Percentiles rank a stretch among this genome's conserved stretches.
Evolutionary conservation across 2,329 filamentous ascomycete species (phyloP).

Genomic region (Penicillium rolfsii): DNA sequence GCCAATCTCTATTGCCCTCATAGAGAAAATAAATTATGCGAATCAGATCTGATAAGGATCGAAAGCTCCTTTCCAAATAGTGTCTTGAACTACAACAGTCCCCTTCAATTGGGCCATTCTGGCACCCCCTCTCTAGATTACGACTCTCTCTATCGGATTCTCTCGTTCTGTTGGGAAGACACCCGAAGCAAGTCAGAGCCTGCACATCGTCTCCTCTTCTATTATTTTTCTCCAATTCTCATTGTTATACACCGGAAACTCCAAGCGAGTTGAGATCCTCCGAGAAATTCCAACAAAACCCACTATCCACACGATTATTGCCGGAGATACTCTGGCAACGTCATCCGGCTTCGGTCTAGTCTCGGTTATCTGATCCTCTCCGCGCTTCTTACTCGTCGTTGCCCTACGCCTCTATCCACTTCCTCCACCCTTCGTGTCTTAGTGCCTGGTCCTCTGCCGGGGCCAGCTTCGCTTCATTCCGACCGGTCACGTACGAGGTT

Average conservation of each 20-base stretch:
- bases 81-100: background rate
- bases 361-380: slow-evolving; percentile 31
- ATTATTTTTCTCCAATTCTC: background rate
- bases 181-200: background rate
- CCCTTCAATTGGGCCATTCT: background rate
- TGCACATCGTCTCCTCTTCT: background rate
- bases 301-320: slow-evolving; percentile 20
- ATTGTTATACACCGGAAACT: slow-evolving; percentile 2
- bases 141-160: slow-evolving; percentile 2
- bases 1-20: background rate
- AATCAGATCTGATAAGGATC: slow-evolving; percentile 4
- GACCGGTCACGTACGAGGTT: slow-evolving; percentile 11
- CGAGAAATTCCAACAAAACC: slow-evolving; percentile 17
- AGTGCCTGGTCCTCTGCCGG: slow-evolving; percentile 14
- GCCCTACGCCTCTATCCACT: slow-evolving; percentile 26
- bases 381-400: slow-evolving; percentile 27
- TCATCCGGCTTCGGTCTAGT: slow-evolving; percentile 28
- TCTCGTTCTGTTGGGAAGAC: background rate
- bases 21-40: slow-evolving; percentile 7
- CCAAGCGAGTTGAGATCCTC: slow-evolving; percentile 5
- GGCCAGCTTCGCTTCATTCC: slow-evolving; percentile 18
- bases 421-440: slow-evolving; percentile 25
- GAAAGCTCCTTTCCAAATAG: background rate
- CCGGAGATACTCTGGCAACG: slow-evolving; percentile 19
- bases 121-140: background rate